Evolutionary conservation across 345 rosid genomes (phyloP).

Genomic region (Moricandia moricandioides): DNA sequence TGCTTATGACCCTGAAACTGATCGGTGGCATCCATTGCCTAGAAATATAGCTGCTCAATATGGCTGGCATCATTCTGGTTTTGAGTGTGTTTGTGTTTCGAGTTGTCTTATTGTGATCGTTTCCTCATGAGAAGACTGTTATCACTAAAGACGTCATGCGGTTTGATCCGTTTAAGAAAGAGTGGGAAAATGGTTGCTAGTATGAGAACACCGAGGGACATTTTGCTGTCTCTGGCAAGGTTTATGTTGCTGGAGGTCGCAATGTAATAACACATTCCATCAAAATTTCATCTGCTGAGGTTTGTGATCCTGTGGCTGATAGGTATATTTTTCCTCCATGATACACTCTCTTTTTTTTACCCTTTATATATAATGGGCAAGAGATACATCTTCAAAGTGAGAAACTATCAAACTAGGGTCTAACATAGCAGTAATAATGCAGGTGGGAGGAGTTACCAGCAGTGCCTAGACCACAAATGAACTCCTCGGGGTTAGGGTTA

Average conservation of each 20-base stretch:
- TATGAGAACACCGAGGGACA: slow-evolving; percentile 67
- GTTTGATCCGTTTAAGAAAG: slow-evolving; percentile 73
- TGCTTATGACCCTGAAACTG: slow-evolving; percentile 78
- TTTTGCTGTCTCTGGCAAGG: slow-evolving; percentile 66
- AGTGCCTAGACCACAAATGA: slow-evolving; percentile 61
- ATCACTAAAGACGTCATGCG: slow-evolving; percentile 54
- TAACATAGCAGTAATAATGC: slow-evolving; percentile 39
- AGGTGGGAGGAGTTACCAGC: slow-evolving; percentile 81
- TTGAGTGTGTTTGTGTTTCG: slow-evolving; percentile 66
- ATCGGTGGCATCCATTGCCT: slow-evolving; percentile 80
- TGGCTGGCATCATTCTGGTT: slow-evolving; percentile 58
- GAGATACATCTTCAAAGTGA: no score
- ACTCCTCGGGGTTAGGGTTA: slow-evolving; percentile 72
- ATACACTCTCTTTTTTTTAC: no score
- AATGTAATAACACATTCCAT: slow-evolving; percentile 42
- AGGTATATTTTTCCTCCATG: slow-evolving; percentile 30
- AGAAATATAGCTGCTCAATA: slow-evolving; percentile 36
- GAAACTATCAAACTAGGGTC: slow-evolving; percentile 19
- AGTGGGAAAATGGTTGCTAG: slow-evolving; percentile 65
- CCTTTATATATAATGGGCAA: no score
- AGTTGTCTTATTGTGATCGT: slow-evolving; percentile 59
- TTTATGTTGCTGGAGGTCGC: slow-evolving; percentile 84
- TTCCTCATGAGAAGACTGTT: slow-evolving; percentile 42
- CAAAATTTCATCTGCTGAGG: slow-evolving; percentile 68
- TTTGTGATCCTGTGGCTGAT: slow-evolving; percentile 66